These are phyloP conservation scores for Tilletia horrida DNA, from an alignment of 1,284 basidiomycete species.

Conservation along the genomic window DNA sequence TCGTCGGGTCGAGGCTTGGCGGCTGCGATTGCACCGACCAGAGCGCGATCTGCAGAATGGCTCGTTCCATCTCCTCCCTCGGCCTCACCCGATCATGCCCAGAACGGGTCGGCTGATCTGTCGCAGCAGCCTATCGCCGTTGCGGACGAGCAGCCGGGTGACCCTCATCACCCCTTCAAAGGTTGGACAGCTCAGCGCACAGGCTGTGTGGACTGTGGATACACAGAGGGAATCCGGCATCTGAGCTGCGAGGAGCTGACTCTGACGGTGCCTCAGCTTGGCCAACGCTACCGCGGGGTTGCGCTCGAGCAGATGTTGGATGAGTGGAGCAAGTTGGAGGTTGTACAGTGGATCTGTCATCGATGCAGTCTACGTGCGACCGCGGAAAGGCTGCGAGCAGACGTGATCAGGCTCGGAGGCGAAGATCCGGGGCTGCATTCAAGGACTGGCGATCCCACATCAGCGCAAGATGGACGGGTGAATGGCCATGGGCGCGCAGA, in stretches of 20 bases:
- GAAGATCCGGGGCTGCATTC: neutral
- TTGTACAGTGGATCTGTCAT: constrained; percentile 52
- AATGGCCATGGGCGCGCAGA: neutral
- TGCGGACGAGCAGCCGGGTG: constrained; percentile 20
- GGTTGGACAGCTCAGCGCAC: constrained; percentile 40
- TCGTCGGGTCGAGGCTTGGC: constrained; percentile 1
- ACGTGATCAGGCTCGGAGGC: constrained; percentile 19
- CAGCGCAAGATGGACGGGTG: neutral
- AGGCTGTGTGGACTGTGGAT: constrained; percentile 48
- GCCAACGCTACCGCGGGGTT: constrained; percentile 23
- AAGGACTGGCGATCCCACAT: neutral
- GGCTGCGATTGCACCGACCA: neutral
- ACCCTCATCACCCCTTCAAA: constrained; percentile 24
- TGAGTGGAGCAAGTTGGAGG: constrained; percentile 45
- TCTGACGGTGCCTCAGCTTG: constrained; percentile 34
- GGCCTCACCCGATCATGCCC: neutral
- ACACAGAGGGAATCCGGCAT: constrained; percentile 50
- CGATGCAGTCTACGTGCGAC: constrained; percentile 45
- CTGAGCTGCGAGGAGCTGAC: constrained; percentile 43
- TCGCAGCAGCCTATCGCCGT: neutral
- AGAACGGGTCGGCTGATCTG: neutral
- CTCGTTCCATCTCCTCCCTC: neutral
- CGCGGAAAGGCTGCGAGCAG: constrained; percentile 17
- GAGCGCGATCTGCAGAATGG: constrained; percentile 7
- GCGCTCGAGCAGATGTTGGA: constrained; percentile 43